Evolutionary conservation across 805 yeast genomes (phyloP).

Genomic region (Diddensiella transvaalensis): DNA sequence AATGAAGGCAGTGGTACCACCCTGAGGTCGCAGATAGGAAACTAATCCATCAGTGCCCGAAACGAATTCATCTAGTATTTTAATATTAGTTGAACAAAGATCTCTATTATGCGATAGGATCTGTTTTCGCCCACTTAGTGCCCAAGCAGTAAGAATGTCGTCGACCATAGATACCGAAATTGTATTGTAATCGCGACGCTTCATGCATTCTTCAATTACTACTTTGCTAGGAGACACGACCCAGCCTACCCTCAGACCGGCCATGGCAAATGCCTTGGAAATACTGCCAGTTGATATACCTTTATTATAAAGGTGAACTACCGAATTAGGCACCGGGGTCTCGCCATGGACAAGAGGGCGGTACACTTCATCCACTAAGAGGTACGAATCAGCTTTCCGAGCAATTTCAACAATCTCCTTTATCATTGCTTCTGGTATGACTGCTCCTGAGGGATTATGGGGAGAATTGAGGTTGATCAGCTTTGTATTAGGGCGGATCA

Average conservation of each 20-base stretch:
- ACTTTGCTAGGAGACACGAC: conserved; percentile 37
- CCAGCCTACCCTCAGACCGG: conserved; percentile 56
- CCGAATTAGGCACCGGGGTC: conserved; percentile 36
- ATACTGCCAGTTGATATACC: conserved; percentile 48
- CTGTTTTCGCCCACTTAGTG: conserved; percentile 35
- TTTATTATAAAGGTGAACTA: conserved; percentile 41
- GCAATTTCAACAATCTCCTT: conserved; percentile 40
- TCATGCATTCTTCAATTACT: conserved; percentile 34
- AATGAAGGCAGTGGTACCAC: conserved; percentile 47
- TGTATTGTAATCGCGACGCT: conserved; percentile 48
- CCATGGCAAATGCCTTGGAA: conserved; percentile 53
- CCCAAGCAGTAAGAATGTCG: conserved; percentile 45
- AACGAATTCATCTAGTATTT: conserved; percentile 36
- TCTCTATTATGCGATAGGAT: conserved; percentile 40
- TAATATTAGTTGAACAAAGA: conserved; percentile 40
- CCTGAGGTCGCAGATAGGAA: conserved; percentile 43
- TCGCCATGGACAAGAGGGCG: conserved; percentile 47
- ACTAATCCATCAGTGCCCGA: conserved; percentile 33
- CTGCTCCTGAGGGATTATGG: conserved; percentile 46
- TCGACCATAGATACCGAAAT: conserved; percentile 48
- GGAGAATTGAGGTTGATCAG: conserved; percentile 47
- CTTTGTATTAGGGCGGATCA: conserved; percentile 39
- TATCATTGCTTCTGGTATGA: conserved; percentile 38
- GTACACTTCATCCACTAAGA: conserved; percentile 53
- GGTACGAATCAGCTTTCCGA: conserved; percentile 31